Conservation (phyloP, 225 moss, liverwort and hornwort species). For the Climacium dendroides region DNA sequence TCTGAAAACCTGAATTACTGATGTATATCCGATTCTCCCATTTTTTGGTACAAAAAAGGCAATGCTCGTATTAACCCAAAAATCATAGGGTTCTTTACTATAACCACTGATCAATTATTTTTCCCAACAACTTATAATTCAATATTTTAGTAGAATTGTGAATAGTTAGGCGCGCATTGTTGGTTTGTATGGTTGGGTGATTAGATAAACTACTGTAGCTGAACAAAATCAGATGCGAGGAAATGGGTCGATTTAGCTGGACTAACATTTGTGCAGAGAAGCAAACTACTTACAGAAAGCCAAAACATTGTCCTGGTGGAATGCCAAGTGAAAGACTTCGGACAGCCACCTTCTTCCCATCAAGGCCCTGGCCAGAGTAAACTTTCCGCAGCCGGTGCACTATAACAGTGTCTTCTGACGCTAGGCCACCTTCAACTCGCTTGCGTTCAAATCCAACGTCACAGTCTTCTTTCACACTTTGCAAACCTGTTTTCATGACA, state of each 20-base stretch:
- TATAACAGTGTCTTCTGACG: constrained; percentile 57
- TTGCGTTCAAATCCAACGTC: constrained; percentile 64
- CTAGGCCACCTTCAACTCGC: constrained; percentile 58
- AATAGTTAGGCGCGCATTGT: background rate
- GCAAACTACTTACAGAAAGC: constrained; percentile 53
- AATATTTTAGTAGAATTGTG: background rate
- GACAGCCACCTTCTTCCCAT: constrained; percentile 54
- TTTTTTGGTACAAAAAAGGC: too few species aligned
- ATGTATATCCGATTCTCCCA: background rate
- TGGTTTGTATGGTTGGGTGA: background rate
- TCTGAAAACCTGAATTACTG: background rate
- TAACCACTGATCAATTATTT: background rate
- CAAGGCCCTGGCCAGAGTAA: constrained; percentile 36
- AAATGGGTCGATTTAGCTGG: background rate
- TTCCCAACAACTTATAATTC: background rate
- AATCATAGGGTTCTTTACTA: background rate
- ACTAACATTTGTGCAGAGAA: background rate
- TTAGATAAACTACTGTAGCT: background rate
- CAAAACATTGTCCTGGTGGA: constrained; percentile 78
- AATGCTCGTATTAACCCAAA: background rate
- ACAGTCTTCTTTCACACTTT: constrained; percentile 29
- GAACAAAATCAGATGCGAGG: background rate
- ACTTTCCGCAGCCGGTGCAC: constrained; percentile 56
- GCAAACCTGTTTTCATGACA: background rate
- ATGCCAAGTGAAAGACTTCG: constrained; percentile 70